phyloP scores from a whole-genome alignment of 805 yeast species.

The Grigorovia transvaalensis region DNA sequence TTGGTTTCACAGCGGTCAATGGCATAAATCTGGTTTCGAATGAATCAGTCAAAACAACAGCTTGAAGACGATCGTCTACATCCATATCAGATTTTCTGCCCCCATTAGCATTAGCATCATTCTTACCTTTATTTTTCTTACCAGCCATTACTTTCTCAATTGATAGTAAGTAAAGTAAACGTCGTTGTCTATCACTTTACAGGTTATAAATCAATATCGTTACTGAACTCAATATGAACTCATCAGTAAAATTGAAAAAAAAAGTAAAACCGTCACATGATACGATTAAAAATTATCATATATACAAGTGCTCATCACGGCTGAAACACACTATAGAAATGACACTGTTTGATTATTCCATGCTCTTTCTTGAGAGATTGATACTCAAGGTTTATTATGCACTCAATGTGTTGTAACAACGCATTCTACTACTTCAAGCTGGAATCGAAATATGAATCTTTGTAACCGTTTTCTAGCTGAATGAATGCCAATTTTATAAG shows the following conservation, averaged over 20 bases:
- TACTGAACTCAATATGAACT: not conserved
- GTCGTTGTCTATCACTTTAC: not conserved
- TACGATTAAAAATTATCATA: not conserved
- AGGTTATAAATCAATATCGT: not conserved
- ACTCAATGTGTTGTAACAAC: too few species aligned
- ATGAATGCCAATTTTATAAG: too few species aligned
- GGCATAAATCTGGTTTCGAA: slow-evolving; percentile 92
- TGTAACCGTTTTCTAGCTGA: too few species aligned
- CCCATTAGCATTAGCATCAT: slow-evolving; percentile 5
- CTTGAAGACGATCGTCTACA: slow-evolving; percentile 74
- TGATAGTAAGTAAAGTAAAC: not conserved
- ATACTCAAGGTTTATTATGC: too few species aligned
- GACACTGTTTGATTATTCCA: too few species aligned
- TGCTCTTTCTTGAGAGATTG: too few species aligned
- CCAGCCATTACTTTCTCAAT: slow-evolving; percentile 16
- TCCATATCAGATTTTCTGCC: slow-evolving; percentile 45
- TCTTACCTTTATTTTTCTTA: slow-evolving; percentile 28
- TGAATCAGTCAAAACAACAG: slow-evolving; percentile 89
- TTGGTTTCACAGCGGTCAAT: slow-evolving; percentile 69
- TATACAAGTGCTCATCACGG: too few species aligned
- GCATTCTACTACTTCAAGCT: too few species aligned
- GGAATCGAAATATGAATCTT: too few species aligned
- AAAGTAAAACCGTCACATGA: not conserved
- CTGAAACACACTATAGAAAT: too few species aligned
- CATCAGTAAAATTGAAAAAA: not conserved